phyloP scores from a whole-genome alignment of 768 basidiomycete genomes.

The Suillus plorans region DNA sequence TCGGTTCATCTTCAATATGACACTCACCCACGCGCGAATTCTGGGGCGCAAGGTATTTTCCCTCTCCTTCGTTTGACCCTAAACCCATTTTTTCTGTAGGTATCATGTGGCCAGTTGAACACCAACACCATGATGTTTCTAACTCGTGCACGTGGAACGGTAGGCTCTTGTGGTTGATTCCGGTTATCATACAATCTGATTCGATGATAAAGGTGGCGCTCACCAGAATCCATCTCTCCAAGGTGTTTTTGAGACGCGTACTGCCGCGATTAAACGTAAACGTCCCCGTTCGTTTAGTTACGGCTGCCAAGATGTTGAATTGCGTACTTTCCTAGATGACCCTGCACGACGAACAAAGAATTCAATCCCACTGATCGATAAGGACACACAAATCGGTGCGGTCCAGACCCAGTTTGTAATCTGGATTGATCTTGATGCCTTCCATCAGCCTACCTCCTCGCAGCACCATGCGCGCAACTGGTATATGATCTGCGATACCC shows the following conservation, averaged over 20 bases:
- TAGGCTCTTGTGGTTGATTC: neutral
- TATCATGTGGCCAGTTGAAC: no score
- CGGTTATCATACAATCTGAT: neutral
- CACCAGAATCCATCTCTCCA: neutral
- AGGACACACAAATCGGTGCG: neutral
- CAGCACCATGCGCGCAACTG: conserved; percentile 1
- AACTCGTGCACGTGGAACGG: neutral
- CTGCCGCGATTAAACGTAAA: neutral
- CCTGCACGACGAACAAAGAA: neutral
- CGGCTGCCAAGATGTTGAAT: neutral
- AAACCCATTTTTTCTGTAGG: neutral
- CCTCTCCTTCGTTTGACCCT: no score
- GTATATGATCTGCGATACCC: conserved; percentile 10
- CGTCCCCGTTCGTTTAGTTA: neutral
- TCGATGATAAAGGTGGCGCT: neutral
- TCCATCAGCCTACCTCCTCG: neutral
- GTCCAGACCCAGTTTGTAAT: neutral
- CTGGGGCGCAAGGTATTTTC: neutral
- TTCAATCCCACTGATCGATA: neutral
- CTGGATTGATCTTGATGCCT: neutral
- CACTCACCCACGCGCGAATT: neutral
- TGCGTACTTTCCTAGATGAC: neutral
- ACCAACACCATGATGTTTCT: neutral
- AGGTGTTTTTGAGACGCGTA: neutral
- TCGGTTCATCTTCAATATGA: neutral